These are phyloP conservation scores for Sclerotinia glacialis DNA, from an alignment of 2,329 filamentous ascomycete genomes.

Conservation along the genomic window DNA sequence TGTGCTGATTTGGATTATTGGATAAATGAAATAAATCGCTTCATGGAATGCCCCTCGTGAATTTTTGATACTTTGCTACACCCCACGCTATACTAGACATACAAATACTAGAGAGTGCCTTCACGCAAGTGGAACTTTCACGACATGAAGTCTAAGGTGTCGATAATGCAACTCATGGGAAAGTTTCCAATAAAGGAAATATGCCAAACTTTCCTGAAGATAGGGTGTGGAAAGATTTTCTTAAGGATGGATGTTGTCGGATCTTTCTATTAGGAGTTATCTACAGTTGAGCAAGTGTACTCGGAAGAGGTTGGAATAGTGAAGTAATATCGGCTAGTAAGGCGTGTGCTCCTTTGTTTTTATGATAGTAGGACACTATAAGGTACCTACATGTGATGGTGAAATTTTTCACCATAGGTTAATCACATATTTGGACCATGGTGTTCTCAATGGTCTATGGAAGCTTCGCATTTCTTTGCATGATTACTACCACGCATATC, in stretches of 20 bases:
- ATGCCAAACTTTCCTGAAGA: no score
- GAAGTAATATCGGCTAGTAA: neutral
- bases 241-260: no score
- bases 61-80: neutral
- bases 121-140: neutral
- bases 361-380: neutral
- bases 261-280: no score
- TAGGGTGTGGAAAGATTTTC: no score
- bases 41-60: neutral
- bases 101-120: neutral
- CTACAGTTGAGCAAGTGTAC: neutral
- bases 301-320: neutral
- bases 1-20: neutral
- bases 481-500: neutral
- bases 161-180: no score
- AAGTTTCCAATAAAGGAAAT: no score
- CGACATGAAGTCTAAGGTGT: neutral
- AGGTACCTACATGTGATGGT: neutral
- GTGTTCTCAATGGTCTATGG: neutral
- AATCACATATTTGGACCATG: neutral
- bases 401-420: neutral
- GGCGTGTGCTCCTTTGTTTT: accelerated
- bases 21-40: neutral
- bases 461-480: no score
- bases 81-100: neutral